These are phyloP conservation scores for Vitis riparia DNA, from an alignment of 164 flowering plant species.

Conservation along the genomic window DNA sequence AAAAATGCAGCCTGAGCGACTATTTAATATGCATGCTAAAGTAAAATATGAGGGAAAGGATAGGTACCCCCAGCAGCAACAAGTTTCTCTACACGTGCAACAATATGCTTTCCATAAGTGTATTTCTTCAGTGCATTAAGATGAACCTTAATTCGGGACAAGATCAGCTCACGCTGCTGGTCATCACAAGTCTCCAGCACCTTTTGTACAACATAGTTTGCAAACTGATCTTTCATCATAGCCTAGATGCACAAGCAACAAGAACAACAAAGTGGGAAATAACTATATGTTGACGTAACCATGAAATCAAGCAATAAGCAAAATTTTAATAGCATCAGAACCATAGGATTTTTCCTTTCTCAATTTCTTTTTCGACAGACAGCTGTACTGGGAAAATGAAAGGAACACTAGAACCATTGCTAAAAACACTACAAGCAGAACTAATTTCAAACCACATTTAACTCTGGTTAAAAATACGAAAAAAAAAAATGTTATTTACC, in stretches of 20 bases:
- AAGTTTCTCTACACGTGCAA: slow-evolving; percentile 91
- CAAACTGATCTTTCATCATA: slow-evolving; percentile 96
- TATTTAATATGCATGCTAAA: background rate
- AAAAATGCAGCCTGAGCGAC: too few relatives aligned
- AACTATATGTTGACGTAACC: background rate
- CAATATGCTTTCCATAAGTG: slow-evolving; percentile 95
- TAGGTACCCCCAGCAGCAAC: slow-evolving; percentile 82
- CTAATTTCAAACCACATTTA: too few relatives aligned
- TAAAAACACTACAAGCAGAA: too few relatives aligned
- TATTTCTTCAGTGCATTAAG: slow-evolving; percentile 86
- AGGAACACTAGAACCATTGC: too few relatives aligned
- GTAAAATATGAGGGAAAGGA: background rate
- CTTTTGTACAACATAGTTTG: slow-evolving; percentile 90
- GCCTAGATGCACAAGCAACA: slow-evolving; percentile 42
- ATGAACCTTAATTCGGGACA: slow-evolving; percentile 78
- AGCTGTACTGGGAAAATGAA: too few relatives aligned
- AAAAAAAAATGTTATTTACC: too few relatives aligned
- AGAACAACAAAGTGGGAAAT: background rate
- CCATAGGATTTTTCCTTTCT: too few relatives aligned
- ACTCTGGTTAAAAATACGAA: too few relatives aligned
- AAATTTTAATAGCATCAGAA: too few relatives aligned
- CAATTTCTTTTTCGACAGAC: too few relatives aligned
- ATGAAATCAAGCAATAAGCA: too few relatives aligned
- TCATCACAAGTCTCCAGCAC: slow-evolving; percentile 86
- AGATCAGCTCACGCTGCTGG: slow-evolving; percentile 77